Base-by-base conservation (phyloP, 2,329 filamentous ascomycete species). In the Spiromastix sp. region DNA sequence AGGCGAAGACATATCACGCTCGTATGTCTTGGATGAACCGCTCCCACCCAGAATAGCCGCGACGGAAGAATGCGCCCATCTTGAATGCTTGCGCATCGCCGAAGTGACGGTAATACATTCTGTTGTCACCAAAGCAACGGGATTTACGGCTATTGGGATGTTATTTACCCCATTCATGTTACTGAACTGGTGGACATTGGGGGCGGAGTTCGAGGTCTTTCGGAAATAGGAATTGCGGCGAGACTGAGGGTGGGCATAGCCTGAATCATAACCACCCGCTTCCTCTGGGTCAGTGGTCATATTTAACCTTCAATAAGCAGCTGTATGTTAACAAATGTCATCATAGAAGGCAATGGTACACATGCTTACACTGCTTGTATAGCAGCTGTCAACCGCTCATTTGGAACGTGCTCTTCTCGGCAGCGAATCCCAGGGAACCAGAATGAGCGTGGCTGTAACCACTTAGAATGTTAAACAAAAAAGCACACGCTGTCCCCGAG, bases 71-170 rank as follows among this genome's bases (percentile, higher is more conserved):
- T 96, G 87, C 31, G 86, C 85, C 71, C 89, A 96, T 46, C 91
- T 82, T 45, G 86, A 83, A 73, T 95, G 81, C 66, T 98, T 98
- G 54, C 93, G 87, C 74, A 98, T 95, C 42, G 87, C 86, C 43
- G 89, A 95, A 10, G 91, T 96, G 64, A 98, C 89, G 30, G 87
- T 89, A 56, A 96, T 96, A 61, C 91, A 98, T 78, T 98, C 91
- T 61, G 89, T 94, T 44, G 93, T 94, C 46, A 98, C 86, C 50
- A 98, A 69, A 32, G 86, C 87, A 38, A 94, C 80, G 2, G 87
- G 86, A 52, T 94, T 85, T 47, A 94, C 81, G 28, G 87, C 85
- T 43, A 94, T 85, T 13, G 40, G 36, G 19, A 39, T 34, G 28
- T 36, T 29, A 15, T 11, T 30, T 15, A 18, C n/a, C 24, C 18